Percentiles rank a stretch among this genome's conserved stretches.
Evolutionary conservation across 2,329 filamentous ascomycete genomes (phyloP).

Genomic region (Colletotrichum sansevieriae): DNA sequence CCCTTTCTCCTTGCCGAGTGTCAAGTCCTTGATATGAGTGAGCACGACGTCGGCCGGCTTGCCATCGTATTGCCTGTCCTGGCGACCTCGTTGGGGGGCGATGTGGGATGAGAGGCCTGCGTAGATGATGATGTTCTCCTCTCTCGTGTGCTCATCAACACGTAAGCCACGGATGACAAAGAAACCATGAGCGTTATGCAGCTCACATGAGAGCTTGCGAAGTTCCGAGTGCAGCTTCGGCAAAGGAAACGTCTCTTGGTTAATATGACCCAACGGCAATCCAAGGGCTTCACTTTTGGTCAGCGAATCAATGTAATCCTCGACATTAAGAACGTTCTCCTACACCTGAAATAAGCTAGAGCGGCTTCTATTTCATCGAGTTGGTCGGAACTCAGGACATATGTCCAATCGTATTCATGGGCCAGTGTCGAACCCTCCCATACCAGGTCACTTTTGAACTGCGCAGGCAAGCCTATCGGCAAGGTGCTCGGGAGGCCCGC

Average conservation of each 20-base stretch:
- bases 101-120: constrained; percentile 71
- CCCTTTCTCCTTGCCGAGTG: constrained; percentile 47
- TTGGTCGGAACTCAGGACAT: constrained; percentile 59
- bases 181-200: constrained; percentile 72
- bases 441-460: constrained; percentile 64
- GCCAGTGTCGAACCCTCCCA: constrained; percentile 68
- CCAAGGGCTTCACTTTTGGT: constrained; percentile 23
- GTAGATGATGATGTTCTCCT: constrained; percentile 72
- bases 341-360: constrained; percentile 38
- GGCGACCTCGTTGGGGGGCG: constrained; percentile 64
- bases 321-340: background rate
- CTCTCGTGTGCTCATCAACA: constrained; percentile 63
- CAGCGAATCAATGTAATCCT: too few relatives aligned
- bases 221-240: constrained; percentile 64
- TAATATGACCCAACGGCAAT: constrained; percentile 57
- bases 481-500: constrained; percentile 56
- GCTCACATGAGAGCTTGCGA: constrained; percentile 63
- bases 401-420: constrained; percentile 65
- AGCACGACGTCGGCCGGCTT: constrained; percentile 64
- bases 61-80: constrained; percentile 62
- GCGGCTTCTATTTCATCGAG: constrained; percentile 60
- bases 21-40: constrained; percentile 74
- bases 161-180: constrained; percentile 71
- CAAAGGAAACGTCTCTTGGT: constrained; percentile 66
- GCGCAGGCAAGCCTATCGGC: constrained; percentile 63